These are phyloP conservation scores for Tillandsia fasciculata DNA, from an alignment of 176 grass and related monocot species.

Conservation along the genomic window DNA sequence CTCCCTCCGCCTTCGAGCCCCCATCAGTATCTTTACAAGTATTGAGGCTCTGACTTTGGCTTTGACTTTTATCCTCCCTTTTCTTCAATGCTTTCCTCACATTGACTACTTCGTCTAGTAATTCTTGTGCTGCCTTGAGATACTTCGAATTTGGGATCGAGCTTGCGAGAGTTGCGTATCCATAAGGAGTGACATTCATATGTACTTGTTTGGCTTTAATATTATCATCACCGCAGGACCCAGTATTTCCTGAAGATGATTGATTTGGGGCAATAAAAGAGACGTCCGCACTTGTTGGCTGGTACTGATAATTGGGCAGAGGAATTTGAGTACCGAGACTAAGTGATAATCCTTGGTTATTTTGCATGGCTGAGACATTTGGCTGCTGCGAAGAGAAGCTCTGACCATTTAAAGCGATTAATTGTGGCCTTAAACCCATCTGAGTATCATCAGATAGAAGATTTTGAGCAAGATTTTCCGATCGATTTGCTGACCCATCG, in stretches of 20 bases:
- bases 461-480: slow-evolving; percentile 11
- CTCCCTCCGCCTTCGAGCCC: slow-evolving; percentile 34
- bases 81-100: slow-evolving; percentile 52
- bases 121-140: slow-evolving; percentile 53
- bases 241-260: slow-evolving; percentile 20
- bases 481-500: slow-evolving; percentile 4
- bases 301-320: slow-evolving; percentile 63
- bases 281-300: slow-evolving; percentile 20
- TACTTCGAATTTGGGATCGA: slow-evolving; percentile 67
- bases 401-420: slow-evolving; percentile 43
- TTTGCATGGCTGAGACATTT: slow-evolving; percentile 20
- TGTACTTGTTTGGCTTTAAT: slow-evolving; percentile 3
- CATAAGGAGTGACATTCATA: neutral
- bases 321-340: slow-evolving; percentile 73
- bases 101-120: slow-evolving; percentile 75
- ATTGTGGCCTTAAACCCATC: slow-evolving; percentile 48
- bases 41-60: slow-evolving; percentile 29
- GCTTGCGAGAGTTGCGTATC: slow-evolving; percentile 16
- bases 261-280: slow-evolving; percentile 35
- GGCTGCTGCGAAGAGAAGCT: slow-evolving; percentile 13
- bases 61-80: slow-evolving; percentile 38
- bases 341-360: slow-evolving; percentile 59
- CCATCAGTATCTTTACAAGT: slow-evolving; percentile 37
- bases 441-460: slow-evolving; percentile 1
- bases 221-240: neutral